Conservation (phyloP, 768 basidiomycete genomes). For the Amanita pseudoporphyria region DNA sequence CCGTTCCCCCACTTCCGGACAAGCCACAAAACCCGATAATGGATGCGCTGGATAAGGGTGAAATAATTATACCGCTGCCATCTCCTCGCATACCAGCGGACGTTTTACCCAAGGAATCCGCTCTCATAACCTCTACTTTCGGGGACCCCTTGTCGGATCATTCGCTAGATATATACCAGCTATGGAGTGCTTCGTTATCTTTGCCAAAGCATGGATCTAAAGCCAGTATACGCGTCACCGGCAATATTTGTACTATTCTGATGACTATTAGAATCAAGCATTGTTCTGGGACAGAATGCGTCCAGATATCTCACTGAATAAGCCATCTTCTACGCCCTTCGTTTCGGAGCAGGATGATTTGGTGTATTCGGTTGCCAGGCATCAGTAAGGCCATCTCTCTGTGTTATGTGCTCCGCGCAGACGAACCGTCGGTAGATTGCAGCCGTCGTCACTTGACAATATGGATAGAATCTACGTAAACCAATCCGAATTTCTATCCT, state of each 20-base stretch:
- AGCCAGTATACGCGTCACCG: slow-evolving; percentile 11
- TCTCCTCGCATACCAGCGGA: slow-evolving; percentile 7
- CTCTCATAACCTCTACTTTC: slow-evolving; percentile 12
- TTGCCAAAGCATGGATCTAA: neutral
- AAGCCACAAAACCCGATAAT: slow-evolving; percentile 75
- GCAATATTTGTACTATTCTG: slow-evolving; percentile 5
- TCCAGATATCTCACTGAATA: slow-evolving; percentile 18
- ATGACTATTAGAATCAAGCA: slow-evolving; percentile 30
- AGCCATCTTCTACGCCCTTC: slow-evolving; percentile 38
- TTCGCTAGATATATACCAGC: neutral
- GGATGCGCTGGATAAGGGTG: slow-evolving; percentile 35
- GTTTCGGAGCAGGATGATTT: slow-evolving; percentile 56
- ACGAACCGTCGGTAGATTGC: slow-evolving; percentile 30
- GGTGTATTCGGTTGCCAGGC: slow-evolving; percentile 46
- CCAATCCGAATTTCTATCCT: slow-evolving; percentile 37
- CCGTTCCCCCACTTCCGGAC: slow-evolving; percentile 55
- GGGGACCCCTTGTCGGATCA: neutral
- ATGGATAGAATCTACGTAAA: slow-evolving; percentile 34
- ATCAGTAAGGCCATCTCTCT: slow-evolving; percentile 36
- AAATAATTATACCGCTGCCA: slow-evolving; percentile 12
- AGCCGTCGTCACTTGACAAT: slow-evolving; percentile 31
- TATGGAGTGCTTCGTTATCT: slow-evolving; percentile 14
- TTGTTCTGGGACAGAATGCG: slow-evolving; percentile 59
- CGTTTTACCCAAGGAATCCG: slow-evolving; percentile 21
- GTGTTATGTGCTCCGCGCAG: neutral